These are phyloP conservation scores for Alternaria sp. DNA, from an alignment of 2,329 filamentous ascomycete species.

Conservation along the genomic window DNA sequence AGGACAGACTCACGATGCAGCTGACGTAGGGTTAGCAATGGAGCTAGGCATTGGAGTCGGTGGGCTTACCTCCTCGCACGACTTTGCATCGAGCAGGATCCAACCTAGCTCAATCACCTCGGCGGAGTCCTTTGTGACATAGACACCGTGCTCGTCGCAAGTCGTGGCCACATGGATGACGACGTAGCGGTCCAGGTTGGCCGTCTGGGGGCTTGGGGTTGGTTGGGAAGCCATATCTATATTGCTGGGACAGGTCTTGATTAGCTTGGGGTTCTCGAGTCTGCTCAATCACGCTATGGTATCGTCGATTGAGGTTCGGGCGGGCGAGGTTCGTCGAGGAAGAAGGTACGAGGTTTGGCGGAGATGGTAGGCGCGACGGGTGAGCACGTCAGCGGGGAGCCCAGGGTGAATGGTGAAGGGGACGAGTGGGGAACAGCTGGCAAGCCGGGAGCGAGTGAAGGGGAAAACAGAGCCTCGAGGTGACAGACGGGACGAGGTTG, in stretches of 20 bases:
- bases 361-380: constrained; percentile 22
- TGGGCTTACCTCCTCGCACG: constrained; percentile 80
- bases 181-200: constrained; percentile 87
- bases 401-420: constrained; percentile 28
- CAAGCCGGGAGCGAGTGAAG: constrained; percentile 30
- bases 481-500: constrained; percentile 29
- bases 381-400: constrained; percentile 38
- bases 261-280: constrained; percentile 15
- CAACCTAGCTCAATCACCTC: constrained; percentile 99
- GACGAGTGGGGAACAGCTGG: constrained; percentile 26
- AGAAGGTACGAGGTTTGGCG: constrained; percentile 20
- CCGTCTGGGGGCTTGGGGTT: constrained; percentile 43
- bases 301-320: constrained; percentile 14
- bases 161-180: constrained; percentile 99
- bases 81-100: constrained; percentile 93
- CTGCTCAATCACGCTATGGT: constrained; percentile 13
- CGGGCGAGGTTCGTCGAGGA: constrained; percentile 16
- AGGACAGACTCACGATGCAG: constrained; percentile 94
- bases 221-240: constrained; percentile 39
- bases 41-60: constrained; percentile 2
- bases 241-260: constrained; percentile 4
- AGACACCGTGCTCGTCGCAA: constrained; percentile 98
- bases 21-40: constrained; percentile 60
- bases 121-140: constrained; percentile 98
- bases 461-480: constrained; percentile 26